phyloP scores from a whole-genome alignment of 352 stramenopile species.

The Globisporangium yorkense region DNA sequence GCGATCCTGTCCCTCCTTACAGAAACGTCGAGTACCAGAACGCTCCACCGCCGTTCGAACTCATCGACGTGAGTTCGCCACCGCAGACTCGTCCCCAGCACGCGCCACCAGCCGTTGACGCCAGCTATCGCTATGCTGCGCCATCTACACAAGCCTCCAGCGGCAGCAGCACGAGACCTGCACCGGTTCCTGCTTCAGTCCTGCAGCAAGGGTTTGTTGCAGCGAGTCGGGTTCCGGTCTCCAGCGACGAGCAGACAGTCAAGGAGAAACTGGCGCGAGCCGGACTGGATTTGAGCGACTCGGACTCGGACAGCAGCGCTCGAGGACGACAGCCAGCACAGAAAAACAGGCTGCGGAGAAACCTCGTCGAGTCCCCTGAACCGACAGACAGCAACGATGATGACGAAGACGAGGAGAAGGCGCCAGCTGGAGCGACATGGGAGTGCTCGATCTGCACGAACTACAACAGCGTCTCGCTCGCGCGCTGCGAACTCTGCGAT shows the following conservation, averaged over 20 bases:
- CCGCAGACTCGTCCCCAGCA: neutral
- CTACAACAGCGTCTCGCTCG: constrained; percentile 28
- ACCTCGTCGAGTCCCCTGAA: constrained; percentile 3
- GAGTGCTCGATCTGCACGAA: constrained; percentile 55
- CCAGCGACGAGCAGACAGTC: constrained; percentile 17
- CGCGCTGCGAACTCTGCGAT: constrained; percentile 51
- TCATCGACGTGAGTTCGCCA: constrained; percentile 10
- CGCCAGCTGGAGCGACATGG: constrained; percentile 6
- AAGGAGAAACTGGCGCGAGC: constrained; percentile 40
- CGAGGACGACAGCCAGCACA: constrained; percentile 14
- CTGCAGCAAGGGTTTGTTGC: constrained; percentile 11
- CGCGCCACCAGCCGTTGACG: neutral
- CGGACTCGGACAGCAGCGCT: constrained; percentile 27
- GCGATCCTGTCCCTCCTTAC: too few relatives aligned
- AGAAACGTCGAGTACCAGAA: neutral
- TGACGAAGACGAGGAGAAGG: constrained; percentile 14
- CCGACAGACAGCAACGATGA: constrained; percentile 12
- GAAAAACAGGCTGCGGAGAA: constrained; percentile 7
- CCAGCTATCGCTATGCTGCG: neutral
- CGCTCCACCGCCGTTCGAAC: neutral
- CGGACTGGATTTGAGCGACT: constrained; percentile 47
- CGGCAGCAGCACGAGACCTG: neutral
- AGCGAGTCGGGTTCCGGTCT: constrained; percentile 8
- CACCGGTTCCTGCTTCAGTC: neutral
- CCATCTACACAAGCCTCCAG: neutral